Conservation (phyloP, 208 protist species). For the Leptomonas pyrrhocoris region DNA sequence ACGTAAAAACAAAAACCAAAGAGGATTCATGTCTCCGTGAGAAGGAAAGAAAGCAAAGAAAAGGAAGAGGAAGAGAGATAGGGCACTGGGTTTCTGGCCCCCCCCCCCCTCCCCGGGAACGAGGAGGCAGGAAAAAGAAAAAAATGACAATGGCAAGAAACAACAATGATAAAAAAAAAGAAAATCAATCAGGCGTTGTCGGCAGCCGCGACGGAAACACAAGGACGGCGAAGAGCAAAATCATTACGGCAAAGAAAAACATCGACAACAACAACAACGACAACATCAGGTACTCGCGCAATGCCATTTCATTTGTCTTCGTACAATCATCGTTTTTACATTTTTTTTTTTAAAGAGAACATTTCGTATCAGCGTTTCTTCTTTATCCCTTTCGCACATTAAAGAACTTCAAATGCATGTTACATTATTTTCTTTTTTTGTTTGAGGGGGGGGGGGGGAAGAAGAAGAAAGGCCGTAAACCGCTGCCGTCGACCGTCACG, state of each 20-base stretch:
- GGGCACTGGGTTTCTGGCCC: neutral
- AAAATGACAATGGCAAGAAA: neutral
- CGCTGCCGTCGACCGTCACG: conserved; percentile 3
- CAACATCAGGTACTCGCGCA: no score
- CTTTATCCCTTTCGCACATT: no score
- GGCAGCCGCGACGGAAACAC: neutral
- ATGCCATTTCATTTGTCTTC: no score
- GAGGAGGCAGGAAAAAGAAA: neutral
- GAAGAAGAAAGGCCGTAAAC: neutral
- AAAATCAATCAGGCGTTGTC: conserved; percentile 1
- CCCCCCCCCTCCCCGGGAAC: neutral
- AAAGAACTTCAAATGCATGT: no score
- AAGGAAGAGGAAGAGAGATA: neutral
- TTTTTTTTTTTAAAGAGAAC: no score
- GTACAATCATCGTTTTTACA: no score
- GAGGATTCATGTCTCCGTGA: neutral
- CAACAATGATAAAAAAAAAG: neutral
- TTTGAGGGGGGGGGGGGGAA: neutral
- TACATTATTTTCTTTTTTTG: neutral
- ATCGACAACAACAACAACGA: neutral
- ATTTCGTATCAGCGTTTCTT: no score
- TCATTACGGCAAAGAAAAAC: neutral
- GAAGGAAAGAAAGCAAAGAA: conserved; percentile 4
- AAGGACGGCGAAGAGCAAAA: neutral
- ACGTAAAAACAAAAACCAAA: neutral